Evolutionary conservation across 2,329 filamentous ascomycete species (phyloP).

Genomic region (Fusarium burgessii): DNA sequence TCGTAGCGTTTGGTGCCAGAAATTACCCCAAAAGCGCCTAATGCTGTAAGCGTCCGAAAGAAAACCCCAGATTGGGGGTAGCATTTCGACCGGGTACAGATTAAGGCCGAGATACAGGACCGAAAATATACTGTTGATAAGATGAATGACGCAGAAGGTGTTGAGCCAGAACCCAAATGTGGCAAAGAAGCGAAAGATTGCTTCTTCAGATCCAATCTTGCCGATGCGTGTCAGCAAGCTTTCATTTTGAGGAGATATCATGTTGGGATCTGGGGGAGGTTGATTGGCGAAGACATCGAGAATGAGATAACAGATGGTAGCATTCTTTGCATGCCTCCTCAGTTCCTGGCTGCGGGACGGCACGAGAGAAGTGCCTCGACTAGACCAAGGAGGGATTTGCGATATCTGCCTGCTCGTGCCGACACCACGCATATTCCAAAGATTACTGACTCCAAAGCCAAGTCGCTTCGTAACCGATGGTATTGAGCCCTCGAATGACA

Average conservation of each 20-base stretch:
- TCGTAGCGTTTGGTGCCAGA: conserved; percentile 39
- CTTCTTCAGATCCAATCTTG: conserved; percentile 9
- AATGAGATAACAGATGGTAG: conserved; percentile 16
- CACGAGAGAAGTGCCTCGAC: not conserved
- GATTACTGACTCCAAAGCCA: conserved; percentile 16
- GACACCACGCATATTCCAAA: conserved; percentile 37
- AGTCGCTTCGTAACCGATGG: not conserved
- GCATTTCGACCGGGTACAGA: conserved; percentile 26
- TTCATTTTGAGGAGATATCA: conserved; percentile 27
- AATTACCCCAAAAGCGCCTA: conserved; percentile 35
- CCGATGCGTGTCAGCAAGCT: conserved; percentile 12
- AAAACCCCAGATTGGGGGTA: conserved; percentile 30
- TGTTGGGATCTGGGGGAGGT: conserved; percentile 14
- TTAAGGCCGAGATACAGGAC: conserved; percentile 12
- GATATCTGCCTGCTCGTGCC: conserved; percentile 17
- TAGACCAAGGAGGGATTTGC: conserved; percentile 17
- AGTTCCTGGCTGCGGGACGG: conserved; percentile 18
- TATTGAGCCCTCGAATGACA: conserved; percentile 2
- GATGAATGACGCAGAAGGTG: conserved; percentile 35
- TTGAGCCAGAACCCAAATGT: conserved; percentile 35
- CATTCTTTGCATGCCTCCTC: conserved; percentile 17
- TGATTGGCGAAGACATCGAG: conserved; percentile 31
- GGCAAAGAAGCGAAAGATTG: conserved; percentile 28
- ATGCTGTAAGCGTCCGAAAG: conserved; percentile 34
- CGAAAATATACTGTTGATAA: conserved; percentile 30